These are phyloP conservation scores for Nakazawaea ambrosiae DNA, from an alignment of 805 yeast species.

Conservation along the genomic window DNA sequence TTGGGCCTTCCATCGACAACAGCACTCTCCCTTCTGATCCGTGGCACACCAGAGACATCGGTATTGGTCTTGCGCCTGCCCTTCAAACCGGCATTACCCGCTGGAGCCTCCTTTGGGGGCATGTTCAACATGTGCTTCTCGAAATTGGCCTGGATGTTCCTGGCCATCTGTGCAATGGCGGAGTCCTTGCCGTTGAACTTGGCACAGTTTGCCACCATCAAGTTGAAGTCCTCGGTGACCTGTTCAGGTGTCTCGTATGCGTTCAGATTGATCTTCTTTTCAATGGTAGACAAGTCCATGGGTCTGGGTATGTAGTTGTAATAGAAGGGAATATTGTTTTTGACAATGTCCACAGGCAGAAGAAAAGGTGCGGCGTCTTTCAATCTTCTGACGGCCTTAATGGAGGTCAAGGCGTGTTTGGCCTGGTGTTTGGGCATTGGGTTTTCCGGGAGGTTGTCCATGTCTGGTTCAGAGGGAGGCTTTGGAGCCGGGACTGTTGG, in stretches of 20 bases:
- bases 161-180: conserved; percentile 85
- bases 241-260: conserved; percentile 69
- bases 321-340: conserved; percentile 85
- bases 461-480: conserved; percentile 69
- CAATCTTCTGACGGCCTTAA: conserved; percentile 82
- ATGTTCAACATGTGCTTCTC: conserved; percentile 88
- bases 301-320: conserved; percentile 79
- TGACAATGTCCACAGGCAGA: conserved; percentile 83
- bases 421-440: conserved; percentile 82
- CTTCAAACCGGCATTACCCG: conserved; percentile 20
- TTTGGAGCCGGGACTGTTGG: conserved; percentile 60
- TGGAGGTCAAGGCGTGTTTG: conserved; percentile 67
- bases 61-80: conserved; percentile 23
- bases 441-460: conserved; percentile 54
- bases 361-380: conserved; percentile 90
- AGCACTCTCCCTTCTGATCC: conserved; percentile 69
- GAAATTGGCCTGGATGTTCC: conserved; percentile 83
- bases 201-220: conserved; percentile 78
- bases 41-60: conserved; percentile 44
- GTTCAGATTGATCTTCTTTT: conserved; percentile 60
- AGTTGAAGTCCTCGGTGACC: conserved; percentile 69
- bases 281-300: conserved; percentile 91
- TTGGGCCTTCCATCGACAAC: conserved; percentile 75
- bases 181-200: conserved; percentile 82
- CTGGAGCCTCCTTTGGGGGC: conserved; percentile 57